Evolutionary conservation across 2,329 filamentous ascomycete species (phyloP).

Genomic region (Aplosporella prunicola): DNA sequence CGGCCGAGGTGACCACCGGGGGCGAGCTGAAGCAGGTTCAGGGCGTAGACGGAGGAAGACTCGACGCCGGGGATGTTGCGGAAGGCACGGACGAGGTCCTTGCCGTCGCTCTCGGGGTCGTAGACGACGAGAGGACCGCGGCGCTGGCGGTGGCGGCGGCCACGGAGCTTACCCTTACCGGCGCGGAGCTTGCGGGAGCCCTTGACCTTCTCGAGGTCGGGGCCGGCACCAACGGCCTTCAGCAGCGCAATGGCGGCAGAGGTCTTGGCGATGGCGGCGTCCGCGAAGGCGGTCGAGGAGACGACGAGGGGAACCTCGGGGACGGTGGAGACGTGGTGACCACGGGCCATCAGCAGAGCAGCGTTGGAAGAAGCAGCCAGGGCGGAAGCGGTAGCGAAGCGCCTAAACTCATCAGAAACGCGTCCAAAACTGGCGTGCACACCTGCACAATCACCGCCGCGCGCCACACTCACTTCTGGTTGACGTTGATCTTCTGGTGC

Average conservation of each 20-base stretch:
- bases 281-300: constrained; percentile 80
- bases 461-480: constrained; percentile 89
- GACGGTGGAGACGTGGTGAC: constrained; percentile 85
- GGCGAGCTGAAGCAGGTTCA: constrained; percentile 98
- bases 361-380: constrained; percentile 92
- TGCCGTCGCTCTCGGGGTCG: constrained; percentile 90
- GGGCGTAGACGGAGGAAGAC: constrained; percentile 83
- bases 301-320: constrained; percentile 96
- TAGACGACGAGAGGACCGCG: constrained; percentile 97
- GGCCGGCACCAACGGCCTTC: constrained; percentile 79
- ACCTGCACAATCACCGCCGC: no score
- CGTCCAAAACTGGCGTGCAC: no score
- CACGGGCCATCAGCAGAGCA: constrained; percentile 90
- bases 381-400: constrained; percentile 95
- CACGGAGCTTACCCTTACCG: constrained; percentile 97
- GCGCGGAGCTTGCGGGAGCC: constrained; percentile 93
- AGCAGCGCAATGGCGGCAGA: constrained; percentile 77
- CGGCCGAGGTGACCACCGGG: constrained; percentile 97
- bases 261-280: constrained; percentile 75
- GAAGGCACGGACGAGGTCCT: constrained; percentile 87
- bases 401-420: constrained; percentile 44
- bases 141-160: constrained; percentile 93
- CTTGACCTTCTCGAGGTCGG: constrained; percentile 92
- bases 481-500: constrained; percentile 99
- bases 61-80: constrained; percentile 98